Evolutionary conservation across 1,284 basidiomycete genomes (phyloP).

Genomic region (Rhodotorula mucilaginosa): DNA sequence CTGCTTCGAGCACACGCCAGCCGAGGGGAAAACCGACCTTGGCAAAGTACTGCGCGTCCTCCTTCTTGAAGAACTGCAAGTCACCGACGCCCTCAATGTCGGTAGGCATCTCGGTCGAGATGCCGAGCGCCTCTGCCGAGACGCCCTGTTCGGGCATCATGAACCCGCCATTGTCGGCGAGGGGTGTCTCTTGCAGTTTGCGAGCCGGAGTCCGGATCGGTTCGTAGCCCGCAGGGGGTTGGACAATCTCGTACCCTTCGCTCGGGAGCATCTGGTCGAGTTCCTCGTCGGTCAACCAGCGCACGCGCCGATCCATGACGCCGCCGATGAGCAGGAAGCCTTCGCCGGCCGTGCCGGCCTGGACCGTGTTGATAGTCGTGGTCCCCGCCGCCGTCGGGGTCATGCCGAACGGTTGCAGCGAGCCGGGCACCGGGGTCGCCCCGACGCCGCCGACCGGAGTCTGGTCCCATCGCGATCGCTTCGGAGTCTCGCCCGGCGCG

Average conservation of each 20-base stretch:
- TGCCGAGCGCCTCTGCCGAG: constrained; percentile 75
- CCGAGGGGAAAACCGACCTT: constrained; percentile 71
- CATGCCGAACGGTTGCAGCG: constrained; percentile 40
- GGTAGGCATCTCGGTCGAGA: constrained; percentile 84
- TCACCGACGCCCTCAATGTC: constrained; percentile 98
- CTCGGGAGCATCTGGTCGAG: constrained; percentile 85
- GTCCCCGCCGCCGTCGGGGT: constrained; percentile 26
- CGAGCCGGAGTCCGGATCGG: constrained; percentile 71
- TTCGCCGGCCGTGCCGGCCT: constrained; percentile 31
- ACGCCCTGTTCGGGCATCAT: constrained; percentile 89
- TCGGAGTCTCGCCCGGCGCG: constrained; percentile 61
- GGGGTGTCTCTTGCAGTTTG: constrained; percentile 65
- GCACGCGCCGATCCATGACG: constrained; percentile 86
- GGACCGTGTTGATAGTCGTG: constrained; percentile 29
- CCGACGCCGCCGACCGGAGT: constrained; percentile 55
- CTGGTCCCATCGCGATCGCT: constrained; percentile 93
- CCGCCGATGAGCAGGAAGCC: constrained; percentile 39
- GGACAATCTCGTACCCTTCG: constrained; percentile 84
- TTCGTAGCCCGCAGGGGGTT: constrained; percentile 90
- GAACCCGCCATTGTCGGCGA: constrained; percentile 62
- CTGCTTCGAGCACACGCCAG: not conserved
- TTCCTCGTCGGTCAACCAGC: constrained; percentile 92
- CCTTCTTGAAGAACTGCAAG: constrained; percentile 95
- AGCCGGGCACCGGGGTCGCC: constrained; percentile 26
- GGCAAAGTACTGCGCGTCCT: constrained; percentile 96